phyloP scores from a whole-genome alignment of 2,329 filamentous ascomycete genomes.

The Fusarium albosuccineum region DNA sequence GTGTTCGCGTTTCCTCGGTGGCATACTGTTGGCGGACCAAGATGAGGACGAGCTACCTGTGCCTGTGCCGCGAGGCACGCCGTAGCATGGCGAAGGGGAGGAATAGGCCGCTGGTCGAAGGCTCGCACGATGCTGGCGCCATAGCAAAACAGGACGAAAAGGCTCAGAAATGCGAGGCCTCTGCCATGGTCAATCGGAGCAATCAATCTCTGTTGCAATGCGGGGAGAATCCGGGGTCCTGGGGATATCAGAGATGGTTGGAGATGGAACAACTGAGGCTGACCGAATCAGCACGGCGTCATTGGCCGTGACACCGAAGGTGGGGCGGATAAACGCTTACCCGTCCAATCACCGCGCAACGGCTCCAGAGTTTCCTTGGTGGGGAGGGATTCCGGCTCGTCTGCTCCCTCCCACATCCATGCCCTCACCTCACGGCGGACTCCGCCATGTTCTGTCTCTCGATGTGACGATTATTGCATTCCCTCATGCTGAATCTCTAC shows the following conservation, averaged over 20 bases:
- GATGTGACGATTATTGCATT: slow-evolving; percentile 15
- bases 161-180: slow-evolving; percentile 26
- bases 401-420: slow-evolving; percentile 10
- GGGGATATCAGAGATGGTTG: slow-evolving; percentile 36
- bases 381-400: slow-evolving; percentile 23
- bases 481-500: neutral
- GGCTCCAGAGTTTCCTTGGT: slow-evolving; percentile 27
- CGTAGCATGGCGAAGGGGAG: slow-evolving; percentile 41
- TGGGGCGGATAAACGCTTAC: slow-evolving; percentile 44
- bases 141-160: slow-evolving; percentile 35
- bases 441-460: slow-evolving; percentile 10
- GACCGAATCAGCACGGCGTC: slow-evolving; percentile 25
- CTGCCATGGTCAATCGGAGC: slow-evolving; percentile 33
- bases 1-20: slow-evolving; percentile 53
- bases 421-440: slow-evolving; percentile 16
- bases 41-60: slow-evolving; percentile 38
- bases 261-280: slow-evolving; percentile 24
- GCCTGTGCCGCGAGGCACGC: slow-evolving; percentile 37
- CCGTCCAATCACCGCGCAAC: slow-evolving; percentile 36
- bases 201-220: slow-evolving; percentile 34
- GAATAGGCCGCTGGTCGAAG: slow-evolving; percentile 13
- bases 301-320: slow-evolving; percentile 25
- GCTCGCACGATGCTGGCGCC: slow-evolving; percentile 40
- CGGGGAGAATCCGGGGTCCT: slow-evolving; percentile 47
- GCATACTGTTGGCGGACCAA: slow-evolving; percentile 50